Conservation (phyloP, 768 basidiomycete genomes). For the Austroboletus eburneus region DNA sequence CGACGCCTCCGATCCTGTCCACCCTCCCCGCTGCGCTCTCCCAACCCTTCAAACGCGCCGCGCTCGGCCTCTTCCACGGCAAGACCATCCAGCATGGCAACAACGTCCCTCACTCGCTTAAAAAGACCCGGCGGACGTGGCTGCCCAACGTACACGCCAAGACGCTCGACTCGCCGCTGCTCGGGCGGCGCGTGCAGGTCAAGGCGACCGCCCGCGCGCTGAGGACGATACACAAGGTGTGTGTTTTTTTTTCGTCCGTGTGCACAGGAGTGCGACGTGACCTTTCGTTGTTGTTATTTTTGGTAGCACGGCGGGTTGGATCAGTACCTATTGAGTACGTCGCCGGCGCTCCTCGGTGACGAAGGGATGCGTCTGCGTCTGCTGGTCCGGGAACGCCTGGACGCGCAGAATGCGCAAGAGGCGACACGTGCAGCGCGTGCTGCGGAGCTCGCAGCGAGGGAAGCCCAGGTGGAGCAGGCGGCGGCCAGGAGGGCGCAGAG, state of each 20-base stretch:
- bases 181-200: slow-evolving; percentile 54
- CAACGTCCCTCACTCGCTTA: slow-evolving; percentile 84
- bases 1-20: slow-evolving; percentile 13
- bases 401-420: too few species aligned
- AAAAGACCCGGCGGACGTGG: slow-evolving; percentile 87
- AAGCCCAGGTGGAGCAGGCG: slow-evolving; percentile 5
- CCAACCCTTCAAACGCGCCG: slow-evolving; percentile 75
- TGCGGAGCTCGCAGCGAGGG: slow-evolving; percentile 18
- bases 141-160: slow-evolving; percentile 83
- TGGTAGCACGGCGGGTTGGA: slow-evolving; percentile 51
- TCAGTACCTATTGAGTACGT: slow-evolving; percentile 32
- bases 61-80: slow-evolving; percentile 80
- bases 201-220: slow-evolving; percentile 76
- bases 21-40: slow-evolving; percentile 37
- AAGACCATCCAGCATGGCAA: slow-evolving; percentile 78
- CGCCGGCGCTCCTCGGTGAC: slow-evolving; percentile 28
- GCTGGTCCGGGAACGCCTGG: too few species aligned
- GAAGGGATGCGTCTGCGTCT: too few species aligned
- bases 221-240: slow-evolving; percentile 80
- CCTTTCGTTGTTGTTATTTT: neutral
- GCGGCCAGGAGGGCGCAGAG: slow-evolving; percentile 8
- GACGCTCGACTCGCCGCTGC: slow-evolving; percentile 60
- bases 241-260: too few species aligned
- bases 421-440: slow-evolving; percentile 15
- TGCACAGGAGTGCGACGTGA: too few species aligned